phyloP scores from a whole-genome alignment of 2,329 filamentous ascomycete genomes.

The Pyricularia grisea region DNA sequence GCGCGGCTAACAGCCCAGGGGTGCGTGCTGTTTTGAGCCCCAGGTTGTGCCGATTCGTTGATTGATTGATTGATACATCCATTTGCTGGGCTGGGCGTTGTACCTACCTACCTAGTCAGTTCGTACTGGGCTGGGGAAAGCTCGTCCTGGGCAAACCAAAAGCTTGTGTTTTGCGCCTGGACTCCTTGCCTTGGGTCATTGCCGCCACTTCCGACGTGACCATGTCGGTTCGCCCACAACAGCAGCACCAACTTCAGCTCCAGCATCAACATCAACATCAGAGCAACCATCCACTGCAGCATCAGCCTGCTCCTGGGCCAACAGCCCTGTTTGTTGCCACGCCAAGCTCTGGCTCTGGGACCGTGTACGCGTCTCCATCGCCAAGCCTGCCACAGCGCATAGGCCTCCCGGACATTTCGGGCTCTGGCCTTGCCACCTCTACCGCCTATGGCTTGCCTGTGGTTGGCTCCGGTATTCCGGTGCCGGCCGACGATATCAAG shows the following conservation, averaged over 20 bases:
- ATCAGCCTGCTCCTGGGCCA: background rate
- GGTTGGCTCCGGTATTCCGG: background rate
- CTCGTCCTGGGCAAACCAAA: background rate
- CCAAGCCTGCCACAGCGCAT: background rate
- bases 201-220: background rate
- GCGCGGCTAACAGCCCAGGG: background rate
- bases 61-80: background rate
- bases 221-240: background rate
- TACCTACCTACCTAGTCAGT: background rate
- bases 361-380: constrained; percentile 5
- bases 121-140: background rate
- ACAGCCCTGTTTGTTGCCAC: background rate
- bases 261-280: background rate
- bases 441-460: background rate
- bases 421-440: background rate
- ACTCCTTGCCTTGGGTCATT: background rate
- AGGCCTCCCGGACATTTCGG: background rate
- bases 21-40: background rate
- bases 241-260: background rate
- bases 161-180: background rate
- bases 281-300: background rate
- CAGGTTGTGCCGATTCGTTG: background rate
- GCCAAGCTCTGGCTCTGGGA: constrained; percentile 3
- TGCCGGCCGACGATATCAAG: background rate
- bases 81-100: background rate